Evolutionary conservation across 805 yeast genomes (phyloP).

Genomic region (Hanseniaspora jakobsenii): DNA sequence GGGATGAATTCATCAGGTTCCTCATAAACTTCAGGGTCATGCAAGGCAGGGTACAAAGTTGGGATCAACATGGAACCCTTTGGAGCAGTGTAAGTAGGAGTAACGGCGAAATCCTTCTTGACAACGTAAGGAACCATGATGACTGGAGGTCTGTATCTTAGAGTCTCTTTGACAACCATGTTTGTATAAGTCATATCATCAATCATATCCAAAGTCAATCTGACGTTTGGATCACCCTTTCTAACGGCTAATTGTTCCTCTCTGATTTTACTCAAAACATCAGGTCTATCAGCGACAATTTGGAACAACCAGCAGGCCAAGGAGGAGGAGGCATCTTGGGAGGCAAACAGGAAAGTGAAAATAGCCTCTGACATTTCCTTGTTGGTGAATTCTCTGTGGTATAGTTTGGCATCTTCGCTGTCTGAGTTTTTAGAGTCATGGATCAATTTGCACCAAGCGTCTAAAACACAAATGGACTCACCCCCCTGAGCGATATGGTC

Average conservation of each 20-base stretch:
- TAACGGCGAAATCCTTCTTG: conserved; percentile 73
- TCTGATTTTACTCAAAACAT: conserved; percentile 71
- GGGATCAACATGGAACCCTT: conserved; percentile 97
- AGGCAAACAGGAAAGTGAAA: conserved; percentile 92
- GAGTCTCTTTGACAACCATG: conserved; percentile 82
- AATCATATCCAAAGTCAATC: conserved; percentile 58
- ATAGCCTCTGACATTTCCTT: conserved; percentile 91
- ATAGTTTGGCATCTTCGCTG: conserved; percentile 42
- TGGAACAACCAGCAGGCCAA: conserved; percentile 98
- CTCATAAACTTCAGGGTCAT: conserved; percentile 92
- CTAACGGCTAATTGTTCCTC: conserved; percentile 83
- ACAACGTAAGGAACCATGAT: conserved; percentile 95
- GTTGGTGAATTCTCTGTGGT: conserved; percentile 73
- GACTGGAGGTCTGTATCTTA: conserved; percentile 95
- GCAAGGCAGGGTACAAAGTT: conserved; percentile 87
- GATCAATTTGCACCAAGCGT: conserved; percentile 87
- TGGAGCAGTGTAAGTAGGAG: conserved; percentile 79
- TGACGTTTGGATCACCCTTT: conserved; percentile 54
- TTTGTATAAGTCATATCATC: conserved; percentile 79
- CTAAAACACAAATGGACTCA: conserved; percentile 78
- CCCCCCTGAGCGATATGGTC: conserved; percentile 67
- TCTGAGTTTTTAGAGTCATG: conserved; percentile 44
- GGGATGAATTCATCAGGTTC: conserved; percentile 91
- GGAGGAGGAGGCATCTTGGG: conserved; percentile 96
- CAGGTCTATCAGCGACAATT: conserved; percentile 90